phyloP scores from a whole-genome alignment of 2,329 filamentous ascomycete species.

The Neofusicoccum kwambonambiense region DNA sequence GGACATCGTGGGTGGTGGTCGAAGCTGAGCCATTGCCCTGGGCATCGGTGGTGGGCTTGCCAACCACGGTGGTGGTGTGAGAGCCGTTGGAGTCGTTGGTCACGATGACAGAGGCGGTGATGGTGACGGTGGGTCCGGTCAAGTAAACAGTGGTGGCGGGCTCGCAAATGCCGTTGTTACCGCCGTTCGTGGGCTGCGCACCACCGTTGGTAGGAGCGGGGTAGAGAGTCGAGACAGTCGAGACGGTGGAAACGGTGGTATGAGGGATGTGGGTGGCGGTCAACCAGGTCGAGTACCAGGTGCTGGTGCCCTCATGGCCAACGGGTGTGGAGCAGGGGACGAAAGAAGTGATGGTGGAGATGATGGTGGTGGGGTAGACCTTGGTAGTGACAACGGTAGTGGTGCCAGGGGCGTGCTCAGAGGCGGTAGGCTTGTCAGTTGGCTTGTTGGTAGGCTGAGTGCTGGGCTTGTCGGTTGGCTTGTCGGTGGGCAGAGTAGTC shows the following conservation, averaged over 20 bases:
- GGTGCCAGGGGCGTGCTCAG: slow-evolving; percentile 19
- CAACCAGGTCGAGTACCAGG: slow-evolving; percentile 41
- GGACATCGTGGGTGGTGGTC: not conserved
- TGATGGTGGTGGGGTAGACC: slow-evolving; percentile 29
- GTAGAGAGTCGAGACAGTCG: slow-evolving; percentile 1
- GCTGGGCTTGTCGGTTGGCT: not conserved
- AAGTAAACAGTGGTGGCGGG: not conserved
- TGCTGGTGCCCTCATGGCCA: slow-evolving; percentile 29
- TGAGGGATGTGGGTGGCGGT: slow-evolving; percentile 34
- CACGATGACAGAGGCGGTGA: not conserved
- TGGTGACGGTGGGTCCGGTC: not conserved
- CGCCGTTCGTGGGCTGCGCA: not conserved
- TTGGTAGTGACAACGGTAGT: slow-evolving; percentile 17
- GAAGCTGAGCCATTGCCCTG: not conserved
- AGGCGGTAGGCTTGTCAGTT: not conserved
- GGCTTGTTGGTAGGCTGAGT: not conserved
- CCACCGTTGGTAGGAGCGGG: not conserved
- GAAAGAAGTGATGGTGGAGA: slow-evolving; percentile 34
- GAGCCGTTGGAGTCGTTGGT: not conserved
- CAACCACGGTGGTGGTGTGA: not conserved
- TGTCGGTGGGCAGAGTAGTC: not conserved
- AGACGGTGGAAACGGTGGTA: slow-evolving; percentile 26
- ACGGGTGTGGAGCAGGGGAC: slow-evolving; percentile 39
- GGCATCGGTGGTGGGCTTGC: not conserved
- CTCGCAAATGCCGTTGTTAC: not conserved